Evolutionary conservation across 768 basidiomycete genomes (phyloP), one percentile per base, ranked within the genome.

Genomic region (Strobilomyces echinocephalus): DNA sequence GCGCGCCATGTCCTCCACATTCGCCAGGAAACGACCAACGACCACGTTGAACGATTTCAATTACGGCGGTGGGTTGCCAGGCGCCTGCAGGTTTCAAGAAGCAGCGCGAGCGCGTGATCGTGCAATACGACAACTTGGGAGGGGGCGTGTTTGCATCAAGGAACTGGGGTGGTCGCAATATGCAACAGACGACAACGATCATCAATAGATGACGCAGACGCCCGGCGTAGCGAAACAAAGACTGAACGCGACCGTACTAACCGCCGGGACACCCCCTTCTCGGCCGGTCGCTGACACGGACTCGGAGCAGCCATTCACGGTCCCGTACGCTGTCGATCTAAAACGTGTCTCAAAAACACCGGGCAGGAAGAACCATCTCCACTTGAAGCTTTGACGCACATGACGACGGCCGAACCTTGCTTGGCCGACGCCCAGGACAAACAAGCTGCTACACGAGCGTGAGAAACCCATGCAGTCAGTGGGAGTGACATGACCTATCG

Each of bases 81-180:
- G 30, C n/a, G n/a, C 30, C 30, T 30, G 30, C 30, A 50, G 11
- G 53, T 54, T 50, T 50, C 53, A 50, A n/a, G 10, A 30, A 39
- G 8, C 7, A 48, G 24, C 24, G 24, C 24, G 31, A 9, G 20
- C 53, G 34, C 49, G 40, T 50, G 48, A 31, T 43, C 33, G 47
- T 36, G 8, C 18, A 49, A 49, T 24, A 35, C 30, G 20, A 35
- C 34, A 50, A 52, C 30, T 8, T 30, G 30, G 30, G 30, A 30
- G 30, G 30, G 15, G 15, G 35, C 8, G 35, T 21, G 7, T 31
- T 42, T 24, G 5, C 42, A 53, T 49, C 40, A 41, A 14, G n/a
- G 40, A 26, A 35, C 40, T 34, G 16, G 36, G 12, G 28, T 49
- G 9, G 40, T 45, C 26, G 28, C 24, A 26, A 35, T 48, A 28